phyloP scores from a whole-genome alignment of 1,284 basidiomycete genomes.

The Tilletia horrida region DNA sequence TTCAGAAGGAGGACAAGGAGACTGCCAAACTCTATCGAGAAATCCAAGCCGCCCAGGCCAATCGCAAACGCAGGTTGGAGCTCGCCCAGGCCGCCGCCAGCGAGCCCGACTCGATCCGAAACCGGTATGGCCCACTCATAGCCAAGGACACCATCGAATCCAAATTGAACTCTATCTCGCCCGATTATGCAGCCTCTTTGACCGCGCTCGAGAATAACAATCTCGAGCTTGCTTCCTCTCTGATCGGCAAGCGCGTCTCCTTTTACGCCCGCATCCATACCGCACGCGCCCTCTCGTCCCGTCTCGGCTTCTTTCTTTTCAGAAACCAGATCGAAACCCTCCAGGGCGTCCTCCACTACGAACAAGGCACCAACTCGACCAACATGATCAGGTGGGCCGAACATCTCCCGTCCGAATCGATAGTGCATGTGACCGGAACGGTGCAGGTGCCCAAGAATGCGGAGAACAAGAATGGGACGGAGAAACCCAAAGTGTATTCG shows the following conservation, averaged over 20 bases:
- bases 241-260: constrained; percentile 32
- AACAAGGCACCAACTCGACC: constrained; percentile 31
- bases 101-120: not conserved
- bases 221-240: not conserved
- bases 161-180: not conserved
- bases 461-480: too few relatives aligned
- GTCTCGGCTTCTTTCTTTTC: constrained; percentile 48
- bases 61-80: not conserved
- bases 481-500: constrained; percentile 38
- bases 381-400: constrained; percentile 51
- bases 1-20: not conserved
- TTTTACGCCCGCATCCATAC: constrained; percentile 46
- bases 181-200: not conserved
- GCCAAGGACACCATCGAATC: not conserved
- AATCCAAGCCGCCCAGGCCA: not conserved
- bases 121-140: not conserved
- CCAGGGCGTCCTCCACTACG: constrained; percentile 38
- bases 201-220: not conserved
- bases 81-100: not conserved
- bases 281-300: constrained; percentile 42
- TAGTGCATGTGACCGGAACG: constrained; percentile 42
- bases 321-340: constrained; percentile 44
- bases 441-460: constrained; percentile 58
- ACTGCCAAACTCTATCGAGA: not conserved
- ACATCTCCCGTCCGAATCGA: constrained; percentile 41